phyloP scores from a whole-genome alignment of 495 filamentous ascomycete species.

The Talaromyces liani region DNA sequence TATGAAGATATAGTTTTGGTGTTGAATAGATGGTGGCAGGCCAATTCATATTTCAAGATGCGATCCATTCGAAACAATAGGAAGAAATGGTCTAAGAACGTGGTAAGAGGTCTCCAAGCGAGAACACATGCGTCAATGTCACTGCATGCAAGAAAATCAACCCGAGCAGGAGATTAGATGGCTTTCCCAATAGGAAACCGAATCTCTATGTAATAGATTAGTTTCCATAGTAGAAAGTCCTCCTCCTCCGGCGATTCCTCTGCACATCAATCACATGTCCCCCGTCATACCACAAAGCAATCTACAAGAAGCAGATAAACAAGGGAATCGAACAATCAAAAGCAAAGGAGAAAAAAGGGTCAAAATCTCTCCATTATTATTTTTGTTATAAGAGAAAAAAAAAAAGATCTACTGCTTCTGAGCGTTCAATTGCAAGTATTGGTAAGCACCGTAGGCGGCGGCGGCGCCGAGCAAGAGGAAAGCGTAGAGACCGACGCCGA shows the following conservation, averaged over 20 bases:
- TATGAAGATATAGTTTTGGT: not conserved
- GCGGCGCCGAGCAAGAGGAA: slow-evolving; percentile 70
- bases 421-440: slow-evolving; percentile 60
- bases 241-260: not conserved
- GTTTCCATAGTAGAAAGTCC: too few relatives aligned
- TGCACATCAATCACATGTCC: not conserved
- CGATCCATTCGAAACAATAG: not conserved
- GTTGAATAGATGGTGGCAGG: not conserved
- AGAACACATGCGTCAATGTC: not conserved
- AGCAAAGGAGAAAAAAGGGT: not conserved
- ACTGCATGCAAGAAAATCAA: not conserved
- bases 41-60: not conserved
- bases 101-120: not conserved
- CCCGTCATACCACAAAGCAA: not conserved
- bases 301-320: not conserved
- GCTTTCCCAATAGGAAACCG: too few relatives aligned
- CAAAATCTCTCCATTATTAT: not conserved
- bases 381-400: not conserved
- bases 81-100: not conserved
- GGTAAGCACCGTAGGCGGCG: slow-evolving; percentile 75
- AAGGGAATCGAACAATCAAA: not conserved
- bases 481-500: slow-evolving; percentile 78
- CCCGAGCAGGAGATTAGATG: too few relatives aligned
- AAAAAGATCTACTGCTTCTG: slow-evolving; percentile 10
- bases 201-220: too few relatives aligned